These are phyloP conservation scores for Pseudohyphozyma bogoriensis DNA, from an alignment of 768 basidiomycete species.

Conservation along the genomic window DNA sequence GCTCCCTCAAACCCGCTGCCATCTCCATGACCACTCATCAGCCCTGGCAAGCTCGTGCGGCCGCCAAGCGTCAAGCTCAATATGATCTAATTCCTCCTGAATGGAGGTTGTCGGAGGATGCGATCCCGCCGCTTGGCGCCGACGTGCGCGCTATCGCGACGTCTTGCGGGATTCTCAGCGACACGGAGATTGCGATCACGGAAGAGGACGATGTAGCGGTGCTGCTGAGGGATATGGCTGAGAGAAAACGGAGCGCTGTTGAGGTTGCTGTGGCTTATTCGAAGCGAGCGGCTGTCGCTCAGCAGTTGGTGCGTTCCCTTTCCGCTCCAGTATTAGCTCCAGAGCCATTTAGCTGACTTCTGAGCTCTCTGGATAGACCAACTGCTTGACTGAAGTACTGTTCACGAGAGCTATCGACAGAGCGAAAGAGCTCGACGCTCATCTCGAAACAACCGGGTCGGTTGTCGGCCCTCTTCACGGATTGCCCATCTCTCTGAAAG, in stretches of 20 bases:
- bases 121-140: no score
- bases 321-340: background rate
- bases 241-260: conserved; percentile 52
- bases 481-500: conserved; percentile 39
- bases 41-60: no score
- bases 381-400: conserved; percentile 72
- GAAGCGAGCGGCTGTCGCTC: conserved; percentile 68
- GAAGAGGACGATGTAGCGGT: conserved; percentile 43
- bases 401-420: conserved; percentile 57
- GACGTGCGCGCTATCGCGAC: no score
- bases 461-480: conserved; percentile 51
- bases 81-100: no score
- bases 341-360: no score
- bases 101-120: no score
- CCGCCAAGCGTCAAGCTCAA: no score
- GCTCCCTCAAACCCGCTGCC: no score
- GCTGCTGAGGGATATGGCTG: conserved; percentile 50
- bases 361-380: no score
- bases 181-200: conserved; percentile 49
- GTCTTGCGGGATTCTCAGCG: no score
- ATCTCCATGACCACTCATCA: no score
- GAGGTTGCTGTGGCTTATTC: conserved; percentile 63
- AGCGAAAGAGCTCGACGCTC: conserved; percentile 57
- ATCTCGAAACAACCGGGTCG: conserved; percentile 53
- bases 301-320: conserved; percentile 55